phyloP scores from a whole-genome alignment of 495 filamentous ascomycete species.

The Chlorociboria aeruginascens region DNA sequence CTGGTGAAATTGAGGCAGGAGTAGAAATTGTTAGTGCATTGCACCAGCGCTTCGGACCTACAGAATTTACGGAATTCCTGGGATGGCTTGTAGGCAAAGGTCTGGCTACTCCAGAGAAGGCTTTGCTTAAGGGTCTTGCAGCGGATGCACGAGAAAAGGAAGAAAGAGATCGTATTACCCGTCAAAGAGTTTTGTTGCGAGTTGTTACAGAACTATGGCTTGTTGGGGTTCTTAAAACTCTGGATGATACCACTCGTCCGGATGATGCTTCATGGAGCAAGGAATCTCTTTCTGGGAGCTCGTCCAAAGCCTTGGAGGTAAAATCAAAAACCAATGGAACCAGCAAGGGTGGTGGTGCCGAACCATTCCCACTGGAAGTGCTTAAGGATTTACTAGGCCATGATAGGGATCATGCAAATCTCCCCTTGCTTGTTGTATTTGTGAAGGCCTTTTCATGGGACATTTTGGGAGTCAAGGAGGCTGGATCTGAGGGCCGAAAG shows the following conservation, averaged over 20 bases:
- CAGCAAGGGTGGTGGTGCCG: slow-evolving; percentile 44
- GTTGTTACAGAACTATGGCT: slow-evolving; percentile 97
- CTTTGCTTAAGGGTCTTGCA: slow-evolving; percentile 62
- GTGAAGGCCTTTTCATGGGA: slow-evolving; percentile 97
- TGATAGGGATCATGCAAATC: slow-evolving; percentile 82
- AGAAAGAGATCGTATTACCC: slow-evolving; percentile 81
- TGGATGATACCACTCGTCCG: slow-evolving; percentile 79
- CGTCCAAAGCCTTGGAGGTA: slow-evolving; percentile 40
- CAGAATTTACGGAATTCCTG: slow-evolving; percentile 81
- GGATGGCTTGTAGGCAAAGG: slow-evolving; percentile 90
- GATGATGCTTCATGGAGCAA: slow-evolving; percentile 68
- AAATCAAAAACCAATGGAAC: slow-evolving; percentile 34
- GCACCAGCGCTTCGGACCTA: slow-evolving; percentile 88
- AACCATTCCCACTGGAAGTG: slow-evolving; percentile 92
- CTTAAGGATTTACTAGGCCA: slow-evolving; percentile 91
- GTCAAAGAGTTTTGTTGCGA: slow-evolving; percentile 76
- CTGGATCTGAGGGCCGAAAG: slow-evolving; percentile 63
- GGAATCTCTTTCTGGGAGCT: slow-evolving; percentile 34
- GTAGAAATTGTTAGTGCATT: slow-evolving; percentile 89
- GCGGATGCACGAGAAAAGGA: slow-evolving; percentile 84
- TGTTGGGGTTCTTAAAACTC: slow-evolving; percentile 69
- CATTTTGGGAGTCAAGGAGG: slow-evolving; percentile 65
- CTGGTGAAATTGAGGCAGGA: slow-evolving; percentile 79
- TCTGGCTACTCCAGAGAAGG: slow-evolving; percentile 84
- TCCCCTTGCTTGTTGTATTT: slow-evolving; percentile 85